A percentile compares a stretch with the other conserved stretches of the same genome.
These are phyloP conservation scores for Candida sp. DNA, from an alignment of 1,139 yeast species.

Conservation along the genomic window DNA sequence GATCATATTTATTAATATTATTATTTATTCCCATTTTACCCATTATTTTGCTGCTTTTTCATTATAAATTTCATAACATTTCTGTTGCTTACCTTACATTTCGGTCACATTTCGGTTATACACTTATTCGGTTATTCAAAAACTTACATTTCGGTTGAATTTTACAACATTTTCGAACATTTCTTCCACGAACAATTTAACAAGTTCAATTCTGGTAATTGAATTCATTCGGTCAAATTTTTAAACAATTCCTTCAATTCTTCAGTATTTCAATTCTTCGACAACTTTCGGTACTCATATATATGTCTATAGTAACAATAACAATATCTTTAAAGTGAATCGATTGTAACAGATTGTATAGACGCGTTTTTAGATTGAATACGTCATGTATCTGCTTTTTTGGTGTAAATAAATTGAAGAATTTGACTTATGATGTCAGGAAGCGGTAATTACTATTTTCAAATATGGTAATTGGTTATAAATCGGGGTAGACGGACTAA, in stretches of 20 bases:
- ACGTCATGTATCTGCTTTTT: no score
- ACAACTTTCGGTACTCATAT: background rate
- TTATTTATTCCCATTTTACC: background rate
- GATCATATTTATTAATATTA: background rate
- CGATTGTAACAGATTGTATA: background rate
- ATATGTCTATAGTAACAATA: background rate
- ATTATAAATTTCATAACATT: background rate
- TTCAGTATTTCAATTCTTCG: background rate
- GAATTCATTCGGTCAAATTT: background rate
- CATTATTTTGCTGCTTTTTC: background rate
- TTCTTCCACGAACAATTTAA: background rate
- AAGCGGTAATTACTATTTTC: background rate
- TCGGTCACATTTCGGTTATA: background rate
- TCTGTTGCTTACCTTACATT: background rate
- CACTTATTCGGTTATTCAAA: background rate
- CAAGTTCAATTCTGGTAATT: background rate
- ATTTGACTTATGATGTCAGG: background rate
- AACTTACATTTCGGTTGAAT: background rate
- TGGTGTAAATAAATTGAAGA: background rate
- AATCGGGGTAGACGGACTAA: no score
- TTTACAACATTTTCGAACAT: background rate
- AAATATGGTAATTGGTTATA: background rate
- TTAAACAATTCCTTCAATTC: background rate
- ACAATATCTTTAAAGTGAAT: background rate
- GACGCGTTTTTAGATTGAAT: no score